These are phyloP conservation scores for Neurospora crassa DNA, from an alignment of 2,329 filamentous ascomycete genomes.

Conservation along the genomic window DNA sequence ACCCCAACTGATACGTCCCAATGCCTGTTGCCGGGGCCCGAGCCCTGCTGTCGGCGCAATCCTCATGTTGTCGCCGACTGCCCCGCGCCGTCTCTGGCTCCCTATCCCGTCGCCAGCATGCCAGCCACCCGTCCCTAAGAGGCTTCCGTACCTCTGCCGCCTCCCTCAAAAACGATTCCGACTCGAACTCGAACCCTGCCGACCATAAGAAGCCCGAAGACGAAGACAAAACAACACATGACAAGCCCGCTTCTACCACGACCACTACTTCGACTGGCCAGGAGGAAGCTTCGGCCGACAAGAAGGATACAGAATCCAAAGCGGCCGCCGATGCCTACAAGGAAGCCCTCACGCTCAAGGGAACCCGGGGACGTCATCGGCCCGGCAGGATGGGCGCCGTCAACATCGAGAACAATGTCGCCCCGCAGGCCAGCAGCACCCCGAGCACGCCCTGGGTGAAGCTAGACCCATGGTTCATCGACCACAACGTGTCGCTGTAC, in stretches of 20 bases:
- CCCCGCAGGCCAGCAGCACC: constrained; percentile 1
- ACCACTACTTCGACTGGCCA: neutral
- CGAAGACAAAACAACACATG: neutral
- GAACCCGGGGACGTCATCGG: constrained; percentile 13
- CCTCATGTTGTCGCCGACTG: constrained; percentile 5
- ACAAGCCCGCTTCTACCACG: neutral
- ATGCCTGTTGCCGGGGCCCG: constrained; percentile 19
- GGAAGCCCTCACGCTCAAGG: constrained; percentile 11
- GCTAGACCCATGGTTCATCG: constrained; percentile 14
- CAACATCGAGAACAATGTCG: constrained; percentile 11
- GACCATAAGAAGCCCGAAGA: constrained; percentile 6
- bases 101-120: constrained; percentile 1
- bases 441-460: neutral
- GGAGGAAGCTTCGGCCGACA: neutral
- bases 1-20: constrained; percentile 4
- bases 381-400: constrained; percentile 1
- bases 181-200: neutral
- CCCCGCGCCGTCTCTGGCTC: neutral
- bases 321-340: constrained; percentile 5
- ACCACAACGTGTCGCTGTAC: constrained; percentile 14
- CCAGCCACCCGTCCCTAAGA: neutral
- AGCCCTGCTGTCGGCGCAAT: constrained; percentile 18
- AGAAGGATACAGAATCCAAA: constrained; percentile 1
- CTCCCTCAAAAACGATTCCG: constrained; percentile 7
- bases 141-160: constrained; percentile 12